Evolutionary conservation across 306 rosid species (phyloP).

Genomic region (Geum urbanum): DNA sequence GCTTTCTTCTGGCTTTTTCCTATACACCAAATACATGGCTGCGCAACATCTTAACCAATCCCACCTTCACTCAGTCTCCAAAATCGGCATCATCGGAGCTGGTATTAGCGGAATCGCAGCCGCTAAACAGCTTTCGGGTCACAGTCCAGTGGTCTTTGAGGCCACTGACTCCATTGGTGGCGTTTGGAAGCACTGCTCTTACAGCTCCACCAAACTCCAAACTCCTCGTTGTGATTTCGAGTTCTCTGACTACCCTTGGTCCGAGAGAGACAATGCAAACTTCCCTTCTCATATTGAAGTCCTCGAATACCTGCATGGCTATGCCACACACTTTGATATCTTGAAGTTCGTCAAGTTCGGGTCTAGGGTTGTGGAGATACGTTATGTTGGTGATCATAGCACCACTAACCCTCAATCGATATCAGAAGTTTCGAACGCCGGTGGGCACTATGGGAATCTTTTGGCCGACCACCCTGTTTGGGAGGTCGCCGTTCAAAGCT

Average conservation of each 20-base stretch:
- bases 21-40: slow-evolving; percentile 24
- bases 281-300: slow-evolving; percentile 53
- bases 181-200: slow-evolving; percentile 68
- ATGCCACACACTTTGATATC: slow-evolving; percentile 51
- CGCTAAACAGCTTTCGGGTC: slow-evolving; percentile 47
- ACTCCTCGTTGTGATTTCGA: slow-evolving; percentile 55
- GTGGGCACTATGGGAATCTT: slow-evolving; percentile 28
- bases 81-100: slow-evolving; percentile 57
- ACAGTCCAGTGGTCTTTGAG: slow-evolving; percentile 52
- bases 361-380: slow-evolving; percentile 45
- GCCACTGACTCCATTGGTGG: slow-evolving; percentile 56
- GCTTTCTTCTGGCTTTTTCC: background rate
- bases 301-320: slow-evolving; percentile 45
- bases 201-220: slow-evolving; percentile 49
- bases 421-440: background rate
- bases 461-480: slow-evolving; percentile 34
- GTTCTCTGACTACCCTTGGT: slow-evolving; percentile 66
- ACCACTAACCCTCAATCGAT: background rate
- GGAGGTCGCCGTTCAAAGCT: slow-evolving; percentile 37
- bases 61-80: slow-evolving; percentile 25
- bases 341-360: slow-evolving; percentile 38
- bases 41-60: slow-evolving; percentile 1
- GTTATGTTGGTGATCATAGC: slow-evolving; percentile 21
- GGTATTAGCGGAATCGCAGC: slow-evolving; percentile 73
- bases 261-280: slow-evolving; percentile 29